A percentile compares a stretch with the other conserved stretches of the same genome.
These are phyloP conservation scores for Diaporthe ampelina DNA, from an alignment of 2,329 filamentous ascomycete genomes.

Conservation along the genomic window DNA sequence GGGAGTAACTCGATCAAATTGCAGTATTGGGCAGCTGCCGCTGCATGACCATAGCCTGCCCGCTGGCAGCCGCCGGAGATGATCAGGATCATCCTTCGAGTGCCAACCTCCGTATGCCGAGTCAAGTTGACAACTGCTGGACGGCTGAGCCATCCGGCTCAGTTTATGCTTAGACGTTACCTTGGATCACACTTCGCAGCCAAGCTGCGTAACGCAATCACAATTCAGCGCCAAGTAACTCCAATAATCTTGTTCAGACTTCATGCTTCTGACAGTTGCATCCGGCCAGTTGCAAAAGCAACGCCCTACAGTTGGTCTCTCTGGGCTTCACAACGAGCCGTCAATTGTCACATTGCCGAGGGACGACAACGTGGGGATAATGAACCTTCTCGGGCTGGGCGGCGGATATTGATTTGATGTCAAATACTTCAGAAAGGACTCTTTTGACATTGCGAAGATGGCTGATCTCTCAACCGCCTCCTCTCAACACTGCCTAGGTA, in stretches of 20 bases:
- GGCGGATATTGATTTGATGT: background rate
- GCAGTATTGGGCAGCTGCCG: background rate
- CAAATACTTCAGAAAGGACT: background rate
- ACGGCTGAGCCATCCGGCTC: background rate
- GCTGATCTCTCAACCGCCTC: fast-evolving
- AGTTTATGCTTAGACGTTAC: background rate
- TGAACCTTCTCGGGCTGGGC: conserved; percentile 9
- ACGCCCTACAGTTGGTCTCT: background rate
- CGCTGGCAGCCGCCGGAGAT: background rate
- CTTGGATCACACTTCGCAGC: background rate
- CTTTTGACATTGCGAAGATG: background rate
- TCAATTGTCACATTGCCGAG: background rate
- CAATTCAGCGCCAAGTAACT: background rate
- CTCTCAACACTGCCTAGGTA: background rate
- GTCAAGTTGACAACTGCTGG: background rate
- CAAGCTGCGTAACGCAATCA: background rate
- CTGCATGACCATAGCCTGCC: background rate
- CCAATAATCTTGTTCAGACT: background rate
- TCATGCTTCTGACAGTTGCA: background rate
- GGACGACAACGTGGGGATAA: background rate
- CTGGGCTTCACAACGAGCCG: background rate
- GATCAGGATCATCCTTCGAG: conserved; percentile 19
- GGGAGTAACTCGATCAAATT: background rate
- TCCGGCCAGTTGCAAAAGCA: background rate
- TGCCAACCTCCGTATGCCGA: background rate